Conservation (phyloP, 495 filamentous ascomycete species). For the Penicillium ochrochloron region DNA sequence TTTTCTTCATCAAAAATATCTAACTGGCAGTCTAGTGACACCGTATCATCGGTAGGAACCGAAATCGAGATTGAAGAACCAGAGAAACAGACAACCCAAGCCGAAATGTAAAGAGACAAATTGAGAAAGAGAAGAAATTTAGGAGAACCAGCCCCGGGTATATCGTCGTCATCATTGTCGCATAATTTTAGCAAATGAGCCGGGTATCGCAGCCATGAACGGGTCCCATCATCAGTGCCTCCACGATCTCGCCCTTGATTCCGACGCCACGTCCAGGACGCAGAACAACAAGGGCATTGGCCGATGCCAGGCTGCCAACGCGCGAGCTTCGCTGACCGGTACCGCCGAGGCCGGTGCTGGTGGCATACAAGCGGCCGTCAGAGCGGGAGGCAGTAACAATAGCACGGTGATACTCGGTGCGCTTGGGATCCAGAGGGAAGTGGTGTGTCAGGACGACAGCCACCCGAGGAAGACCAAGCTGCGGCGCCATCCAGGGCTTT, state of each 20-base stretch:
- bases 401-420: slow-evolving; percentile 88
- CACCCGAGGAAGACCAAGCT: slow-evolving; percentile 71
- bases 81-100: slow-evolving; percentile 7
- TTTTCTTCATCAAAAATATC: slow-evolving; percentile 24
- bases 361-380: slow-evolving; percentile 75
- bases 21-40: slow-evolving; percentile 20
- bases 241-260: slow-evolving; percentile 57
- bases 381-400: slow-evolving; percentile 58
- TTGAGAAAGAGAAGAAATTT: slow-evolving; percentile 14
- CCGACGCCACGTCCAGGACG: slow-evolving; percentile 57
- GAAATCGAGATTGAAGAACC: neutral
- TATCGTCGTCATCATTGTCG: slow-evolving; percentile 17
- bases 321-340: slow-evolving; percentile 79
- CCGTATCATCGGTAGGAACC: slow-evolving; percentile 14
- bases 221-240: slow-evolving; percentile 66
- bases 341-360: slow-evolving; percentile 74
- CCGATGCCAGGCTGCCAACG: slow-evolving; percentile 83
- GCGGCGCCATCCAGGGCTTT: slow-evolving; percentile 30
- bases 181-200: slow-evolving; percentile 28
- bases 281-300: slow-evolving; percentile 84
- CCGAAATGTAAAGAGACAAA: slow-evolving; percentile 15
- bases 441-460: slow-evolving; percentile 73
- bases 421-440: slow-evolving; percentile 69
- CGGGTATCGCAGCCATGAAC: slow-evolving; percentile 37
- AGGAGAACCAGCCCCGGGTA: slow-evolving; percentile 23